Conservation (phyloP, 176 grass and related monocot species). For the Rhynchospora breviuscula region DNA sequence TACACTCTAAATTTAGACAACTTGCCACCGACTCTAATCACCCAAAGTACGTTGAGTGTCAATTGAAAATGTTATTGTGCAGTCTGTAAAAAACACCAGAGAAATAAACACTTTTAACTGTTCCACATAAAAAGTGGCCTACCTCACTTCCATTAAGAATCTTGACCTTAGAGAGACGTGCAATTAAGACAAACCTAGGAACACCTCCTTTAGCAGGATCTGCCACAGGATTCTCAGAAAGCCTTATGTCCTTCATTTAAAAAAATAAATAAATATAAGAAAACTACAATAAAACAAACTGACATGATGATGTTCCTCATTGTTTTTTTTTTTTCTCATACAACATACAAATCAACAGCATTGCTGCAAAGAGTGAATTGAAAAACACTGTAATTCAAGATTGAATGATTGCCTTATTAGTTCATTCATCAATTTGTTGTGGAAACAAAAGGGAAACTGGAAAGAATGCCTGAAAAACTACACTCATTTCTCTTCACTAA, state of each 20-base stretch:
- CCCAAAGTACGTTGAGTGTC: not conserved
- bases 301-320: not conserved
- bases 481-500: not conserved
- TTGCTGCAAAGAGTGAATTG: not conserved
- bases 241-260: slow-evolving; percentile 77
- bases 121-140: slow-evolving; percentile 19
- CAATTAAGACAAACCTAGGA: slow-evolving; percentile 78
- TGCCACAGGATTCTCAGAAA: slow-evolving; percentile 91
- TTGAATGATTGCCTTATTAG: not conserved
- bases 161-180: slow-evolving; percentile 66
- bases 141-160: slow-evolving; percentile 84
- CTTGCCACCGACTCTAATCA: not conserved
- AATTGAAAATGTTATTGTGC: not conserved
- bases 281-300: not conserved
- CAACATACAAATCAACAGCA: not conserved
- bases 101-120: not conserved
- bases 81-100: not conserved
- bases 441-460: not conserved
- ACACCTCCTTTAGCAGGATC: slow-evolving; percentile 74
- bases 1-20: not conserved
- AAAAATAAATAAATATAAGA: slow-evolving; percentile 7
- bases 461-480: not conserved
- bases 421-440: not conserved
- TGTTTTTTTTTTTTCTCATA: not conserved
- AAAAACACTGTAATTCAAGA: not conserved